Conservation (phyloP, 495 filamentous ascomycete species). For the Lasiosphaeria ovina region DNA sequence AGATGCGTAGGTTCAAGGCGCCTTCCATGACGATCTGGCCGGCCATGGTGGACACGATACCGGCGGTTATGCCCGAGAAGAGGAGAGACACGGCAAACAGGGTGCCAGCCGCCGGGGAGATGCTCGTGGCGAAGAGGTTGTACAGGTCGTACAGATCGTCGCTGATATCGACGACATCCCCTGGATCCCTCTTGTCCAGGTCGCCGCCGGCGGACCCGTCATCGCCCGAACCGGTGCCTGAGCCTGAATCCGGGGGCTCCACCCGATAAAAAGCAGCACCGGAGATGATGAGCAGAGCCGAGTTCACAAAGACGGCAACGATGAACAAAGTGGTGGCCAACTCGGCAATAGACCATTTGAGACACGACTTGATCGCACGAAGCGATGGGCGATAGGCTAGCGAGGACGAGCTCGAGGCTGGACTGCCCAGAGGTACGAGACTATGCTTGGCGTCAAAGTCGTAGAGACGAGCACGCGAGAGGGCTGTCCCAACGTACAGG, state of each 20-base stretch:
- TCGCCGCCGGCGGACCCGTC: too few relatives aligned
- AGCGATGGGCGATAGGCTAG: conserved; percentile 65
- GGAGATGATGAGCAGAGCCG: conserved; percentile 74
- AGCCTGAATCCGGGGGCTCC: too few relatives aligned
- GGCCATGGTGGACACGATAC: conserved; percentile 57
- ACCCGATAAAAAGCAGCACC: conserved; percentile 60
- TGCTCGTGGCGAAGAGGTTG: conserved; percentile 56
- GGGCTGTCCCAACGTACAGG: conserved; percentile 21
- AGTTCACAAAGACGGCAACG: conserved; percentile 78
- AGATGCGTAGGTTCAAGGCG: conserved; percentile 49
- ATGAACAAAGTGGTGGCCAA: conserved; percentile 66
- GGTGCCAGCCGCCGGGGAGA: conserved; percentile 59
- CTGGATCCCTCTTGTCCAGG: conserved; percentile 25
- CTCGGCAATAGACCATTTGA: conserved; percentile 69
- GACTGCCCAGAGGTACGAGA: not conserved
- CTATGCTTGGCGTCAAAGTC: conserved; percentile 18
- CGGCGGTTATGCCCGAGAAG: conserved; percentile 51
- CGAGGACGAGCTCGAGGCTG: conserved; percentile 32
- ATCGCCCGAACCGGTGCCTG: too few relatives aligned
- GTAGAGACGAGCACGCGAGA: conserved; percentile 11
- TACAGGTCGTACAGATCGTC: conserved; percentile 72
- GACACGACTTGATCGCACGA: conserved; percentile 64
- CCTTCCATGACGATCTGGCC: conserved; percentile 58
- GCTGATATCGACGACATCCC: conserved; percentile 15
- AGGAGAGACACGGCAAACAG: conserved; percentile 55